Evolutionary conservation across 768 basidiomycete species (phyloP), one percentile per base, ranked within the genome.

Genomic region (Mycena vitilis): DNA sequence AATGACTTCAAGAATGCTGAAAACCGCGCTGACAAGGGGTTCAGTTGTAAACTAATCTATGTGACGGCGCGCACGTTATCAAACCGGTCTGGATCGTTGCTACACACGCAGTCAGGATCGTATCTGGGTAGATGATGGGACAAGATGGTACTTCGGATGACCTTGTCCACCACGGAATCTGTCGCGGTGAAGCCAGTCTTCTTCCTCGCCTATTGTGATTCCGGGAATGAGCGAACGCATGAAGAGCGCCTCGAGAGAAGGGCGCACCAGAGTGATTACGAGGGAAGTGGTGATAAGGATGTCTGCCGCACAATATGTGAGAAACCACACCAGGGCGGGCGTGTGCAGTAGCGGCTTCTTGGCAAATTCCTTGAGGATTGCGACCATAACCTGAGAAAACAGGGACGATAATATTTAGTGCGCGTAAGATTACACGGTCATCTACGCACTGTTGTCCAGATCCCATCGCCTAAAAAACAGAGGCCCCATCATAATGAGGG

Each of bases 301-400:
- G 25, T 67, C 66, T 12, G 66, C 36, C 2, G 55, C 66, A 40
- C 49, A 60, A 36, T 42, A 60, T 8, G 44, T 42, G 22, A 47
- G 52, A n/a, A 56, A 63, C 71, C 60, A 68, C 16, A 68, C 13
- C 1, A 63, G 40, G 6, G 54, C 67, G 20, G 52, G 25, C 13
- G 37, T 47, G 40, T 56, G 34, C 20, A 20, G 12, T 16, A 47
- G 45, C 18, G 45, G 45, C 20, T 47, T 47, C 45, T 47, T 47
- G 15, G 45, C 45, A 18, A 47, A 47, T 16, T 18, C 2, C 20
- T 47, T 20, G 18, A 47, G 45, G 45, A 47, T n/a, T 8, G 8
- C 15, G 2, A 47, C 45, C 45, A 47, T 16, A 18, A 20, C 45
- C 45, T 18, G 20, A 30, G 30, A 30, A 30, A 30, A 3, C 15